These are phyloP conservation scores for Phytophthora sojae DNA, from an alignment of 352 stramenopile species.

Conservation along the genomic window DNA sequence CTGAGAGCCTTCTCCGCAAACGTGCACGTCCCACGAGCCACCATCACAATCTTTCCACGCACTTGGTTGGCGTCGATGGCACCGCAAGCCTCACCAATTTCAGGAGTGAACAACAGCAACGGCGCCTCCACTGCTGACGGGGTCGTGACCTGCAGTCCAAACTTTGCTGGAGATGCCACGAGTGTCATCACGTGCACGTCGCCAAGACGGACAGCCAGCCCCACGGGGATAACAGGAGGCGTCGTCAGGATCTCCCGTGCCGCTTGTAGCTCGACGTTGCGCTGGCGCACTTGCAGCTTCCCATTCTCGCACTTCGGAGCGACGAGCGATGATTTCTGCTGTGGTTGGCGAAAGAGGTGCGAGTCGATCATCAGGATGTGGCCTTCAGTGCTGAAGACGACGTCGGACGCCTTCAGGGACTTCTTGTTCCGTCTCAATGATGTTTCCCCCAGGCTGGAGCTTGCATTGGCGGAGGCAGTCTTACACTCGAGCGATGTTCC, in stretches of 20 bases:
- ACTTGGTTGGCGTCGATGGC: conserved; percentile 44
- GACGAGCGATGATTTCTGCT: conserved; percentile 10
- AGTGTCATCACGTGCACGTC: conserved; percentile 74
- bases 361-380: conserved; percentile 76
- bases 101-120: conserved; percentile 49
- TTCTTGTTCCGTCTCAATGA: conserved; percentile 33
- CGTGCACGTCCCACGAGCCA: conserved; percentile 71
- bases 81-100: conserved; percentile 58
- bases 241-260: conserved; percentile 19
- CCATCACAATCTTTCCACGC: conserved; percentile 71
- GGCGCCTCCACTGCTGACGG: conserved; percentile 63
- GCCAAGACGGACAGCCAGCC: conserved; percentile 65
- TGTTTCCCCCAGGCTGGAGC: conserved; percentile 8
- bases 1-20: conserved; percentile 82
- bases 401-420: conserved; percentile 67
- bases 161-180: conserved; percentile 69
- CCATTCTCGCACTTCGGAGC: conserved; percentile 62
- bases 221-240: conserved; percentile 47
- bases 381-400: conserved; percentile 87
- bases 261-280: conserved; percentile 44
- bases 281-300: conserved; percentile 49
- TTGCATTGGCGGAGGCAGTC: conserved; percentile 20
- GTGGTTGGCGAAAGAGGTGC: conserved; percentile 52
- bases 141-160: conserved; percentile 59
- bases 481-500: conserved; percentile 3